These are phyloP conservation scores for Pontederia paniculata DNA, from an alignment of 176 grass and related monocot genomes.

Conservation along the genomic window DNA sequence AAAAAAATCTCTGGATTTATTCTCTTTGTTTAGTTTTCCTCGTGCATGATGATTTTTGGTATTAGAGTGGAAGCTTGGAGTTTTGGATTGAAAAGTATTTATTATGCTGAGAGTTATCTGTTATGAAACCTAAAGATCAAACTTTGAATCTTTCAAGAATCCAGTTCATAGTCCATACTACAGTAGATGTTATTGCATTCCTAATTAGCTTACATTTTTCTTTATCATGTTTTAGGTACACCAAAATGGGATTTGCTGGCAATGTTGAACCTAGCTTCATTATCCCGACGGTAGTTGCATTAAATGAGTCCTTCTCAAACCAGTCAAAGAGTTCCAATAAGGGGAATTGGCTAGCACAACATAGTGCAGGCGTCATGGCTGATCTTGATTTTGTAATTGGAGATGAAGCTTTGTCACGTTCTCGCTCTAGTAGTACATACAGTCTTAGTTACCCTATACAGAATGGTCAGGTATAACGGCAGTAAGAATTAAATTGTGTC, in stretches of 20 bases:
- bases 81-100: too few relatives aligned
- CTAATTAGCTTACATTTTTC: not conserved
- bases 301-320: constrained; percentile 57
- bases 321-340: constrained; percentile 49
- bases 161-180: too few relatives aligned
- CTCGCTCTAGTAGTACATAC: constrained; percentile 53
- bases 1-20: too few relatives aligned
- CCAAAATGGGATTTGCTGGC: constrained; percentile 98
- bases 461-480: constrained; percentile 59
- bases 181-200: not conserved
- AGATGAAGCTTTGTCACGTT: constrained; percentile 64
- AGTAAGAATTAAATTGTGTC: not conserved
- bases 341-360: constrained; percentile 89
- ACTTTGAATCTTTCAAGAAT: too few relatives aligned
- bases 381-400: constrained; percentile 96
- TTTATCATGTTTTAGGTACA: constrained; percentile 43
- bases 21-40: too few relatives aligned
- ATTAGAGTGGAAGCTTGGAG: too few relatives aligned
- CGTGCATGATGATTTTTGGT: too few relatives aligned
- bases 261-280: constrained; percentile 99
- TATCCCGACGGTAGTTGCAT: constrained; percentile 84
- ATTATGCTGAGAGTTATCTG: too few relatives aligned
- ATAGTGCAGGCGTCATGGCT: constrained; percentile 95
- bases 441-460: constrained; percentile 89
- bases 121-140: too few relatives aligned